Base-by-base conservation (phyloP, 2,329 filamentous ascomycete genomes). In the Cytospora chrysosperma region DNA sequence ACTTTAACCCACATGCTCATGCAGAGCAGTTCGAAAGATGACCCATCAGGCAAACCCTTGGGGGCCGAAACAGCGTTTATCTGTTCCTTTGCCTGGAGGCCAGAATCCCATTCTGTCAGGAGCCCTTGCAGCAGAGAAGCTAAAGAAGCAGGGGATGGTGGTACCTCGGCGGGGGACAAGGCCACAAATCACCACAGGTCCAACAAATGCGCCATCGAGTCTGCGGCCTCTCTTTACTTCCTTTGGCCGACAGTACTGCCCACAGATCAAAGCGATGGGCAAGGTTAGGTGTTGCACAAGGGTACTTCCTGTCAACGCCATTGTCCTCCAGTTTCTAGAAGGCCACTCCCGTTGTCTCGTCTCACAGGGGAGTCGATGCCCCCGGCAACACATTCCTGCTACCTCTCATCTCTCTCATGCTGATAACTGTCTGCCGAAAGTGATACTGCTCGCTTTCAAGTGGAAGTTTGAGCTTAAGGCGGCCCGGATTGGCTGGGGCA, bases 171-270 rank as follows among this genome's bases (percentile, higher is more conserved):
- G 28, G 30, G n/a, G 21, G 24, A 21, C 21, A 34, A 56, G 51
- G 52, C 43, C 15, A 50, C 52, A 21, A 50, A 32, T 51, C 52
- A 61, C 28, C 59, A 15, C 12, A 34, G 49, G 50, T 32, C 13
- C 47, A 52, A 15, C 40, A 7, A 26, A 27, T 26, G 53, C 30
- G 24, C 43, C n/a, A 47, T 43, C 51, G 32, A 37, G n/a, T 27
- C 28, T 28, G 40, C 32, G 4, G 12, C 40, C n/a, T 47, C 21
- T 24, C 12, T 7, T 24, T 47, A 8, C 21, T 47, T 24, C 43
- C 43, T 3, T 19, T 37, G 34, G 53, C 30, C 56, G 59, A 28
- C 59, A 27, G 37, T 53, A 61, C 59, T 56, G 59, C 59, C n/a
- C 59, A 50, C 59, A 17, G 17, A 43, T 34, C 19, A 51, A 32